These are phyloP conservation scores for Acer yangbiense DNA, from an alignment of 345 rosid species.

Conservation along the genomic window DNA sequence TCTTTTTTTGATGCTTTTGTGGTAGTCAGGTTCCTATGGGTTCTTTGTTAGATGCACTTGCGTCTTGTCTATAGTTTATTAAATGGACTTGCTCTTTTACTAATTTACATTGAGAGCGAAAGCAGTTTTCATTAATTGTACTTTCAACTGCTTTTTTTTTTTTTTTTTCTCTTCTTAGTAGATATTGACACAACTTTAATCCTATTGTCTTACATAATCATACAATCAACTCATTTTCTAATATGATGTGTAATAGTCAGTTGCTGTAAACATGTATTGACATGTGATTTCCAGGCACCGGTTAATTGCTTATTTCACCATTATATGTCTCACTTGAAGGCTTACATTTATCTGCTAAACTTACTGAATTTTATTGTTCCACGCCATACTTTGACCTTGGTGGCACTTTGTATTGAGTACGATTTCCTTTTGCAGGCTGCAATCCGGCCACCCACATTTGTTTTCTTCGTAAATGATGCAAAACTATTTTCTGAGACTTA, in stretches of 20 bases:
- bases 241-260: not conserved
- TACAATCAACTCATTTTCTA: not conserved
- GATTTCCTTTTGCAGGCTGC: conserved; percentile 71
- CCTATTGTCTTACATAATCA: not conserved
- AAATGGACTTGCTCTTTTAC: not conserved
- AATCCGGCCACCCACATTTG: conserved; percentile 93
- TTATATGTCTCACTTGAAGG: not conserved
- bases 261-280: not conserved
- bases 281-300: not conserved
- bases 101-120: not conserved
- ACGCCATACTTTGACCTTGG: not conserved
- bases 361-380: too few relatives aligned
- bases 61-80: not conserved
- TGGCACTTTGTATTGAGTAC: not conserved
- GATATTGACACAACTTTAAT: not conserved
- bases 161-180: not conserved
- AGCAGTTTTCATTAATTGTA: not conserved
- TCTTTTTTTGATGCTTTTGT: not conserved
- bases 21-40: not conserved
- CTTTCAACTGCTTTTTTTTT: not conserved
- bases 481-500: conserved; percentile 89
- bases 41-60: not conserved
- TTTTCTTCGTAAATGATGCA: conserved; percentile 90
- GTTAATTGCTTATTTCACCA: too few relatives aligned
- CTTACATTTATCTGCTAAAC: not conserved